Base-by-base conservation (phyloP, 768 basidiomycete genomes). In the Mycena rosella region DNA sequence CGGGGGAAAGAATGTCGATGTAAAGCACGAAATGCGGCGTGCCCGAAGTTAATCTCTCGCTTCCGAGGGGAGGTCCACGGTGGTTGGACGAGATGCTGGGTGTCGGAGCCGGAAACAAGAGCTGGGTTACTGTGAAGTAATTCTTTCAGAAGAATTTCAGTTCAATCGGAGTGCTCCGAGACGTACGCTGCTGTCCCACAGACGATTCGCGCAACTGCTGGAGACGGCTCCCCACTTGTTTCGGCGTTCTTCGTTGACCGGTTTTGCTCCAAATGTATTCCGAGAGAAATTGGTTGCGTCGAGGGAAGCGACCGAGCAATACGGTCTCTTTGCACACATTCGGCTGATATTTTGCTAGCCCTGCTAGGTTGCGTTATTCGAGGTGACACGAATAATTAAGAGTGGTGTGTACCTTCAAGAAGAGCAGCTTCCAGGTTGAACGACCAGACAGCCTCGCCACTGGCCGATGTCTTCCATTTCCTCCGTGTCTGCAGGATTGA, bases 271-370 rank as follows among this genome's bases (percentile, higher is more conserved):
- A 52, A n/a, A 61, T 61, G 24, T 61, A 52, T 15, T 38, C 24
- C 24, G 60, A 61, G 24, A 61, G 22, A 18, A 61, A 61, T n/a
- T 42, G 60, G 29, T 61, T 61, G 38, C 55, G 55, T 14, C 40
- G 36, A 4, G 55, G 55, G 17, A 42, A 56, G 38, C 55, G 55
- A 24, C 55, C 55, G 13, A 56, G 40, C 40, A 42, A 22, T 2
- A 56, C 24, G 0, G 55, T 56, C 40, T 56, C 55, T 27, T 24
- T 56, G 22, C 36, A 56, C 38, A 17, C 34, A 15, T 38, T 56
- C 36, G 55, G 55, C 40, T 56, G 38, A 40, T 56, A 56, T 26
- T 40, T 10, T n/a, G n/a, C 22, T 6, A 56, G 38, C 20, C 55
- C 55, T 56, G 38, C 26, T 11, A 5, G 9, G 26, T 4, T 29